Conservation (phyloP, 1,139 yeast species). For the Diutina scorzettiae region DNA sequence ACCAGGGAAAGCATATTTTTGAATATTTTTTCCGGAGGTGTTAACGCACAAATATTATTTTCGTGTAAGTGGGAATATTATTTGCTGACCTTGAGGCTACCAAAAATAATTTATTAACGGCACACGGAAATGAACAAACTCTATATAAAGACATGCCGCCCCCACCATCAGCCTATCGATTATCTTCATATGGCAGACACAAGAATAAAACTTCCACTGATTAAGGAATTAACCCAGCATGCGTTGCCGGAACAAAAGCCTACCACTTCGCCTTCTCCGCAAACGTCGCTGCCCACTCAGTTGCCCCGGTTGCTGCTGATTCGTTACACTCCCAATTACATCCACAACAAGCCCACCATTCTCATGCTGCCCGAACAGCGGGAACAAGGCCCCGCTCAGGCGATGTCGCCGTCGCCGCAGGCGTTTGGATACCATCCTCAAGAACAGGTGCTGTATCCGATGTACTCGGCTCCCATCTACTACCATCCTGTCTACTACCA, state of each 20-base stretch:
- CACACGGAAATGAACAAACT: too few relatives aligned
- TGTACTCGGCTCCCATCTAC: constrained; percentile 1
- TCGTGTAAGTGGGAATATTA: too few relatives aligned
- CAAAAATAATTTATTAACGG: too few relatives aligned
- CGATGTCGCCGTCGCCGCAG: neutral
- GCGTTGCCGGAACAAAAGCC: neutral
- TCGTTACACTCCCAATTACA: constrained; percentile 1
- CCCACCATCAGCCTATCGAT: too few relatives aligned
- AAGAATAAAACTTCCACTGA: constrained; percentile 3
- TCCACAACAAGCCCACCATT: neutral
- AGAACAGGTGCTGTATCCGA: neutral
- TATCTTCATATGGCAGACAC: too few relatives aligned
- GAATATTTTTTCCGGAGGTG: too few relatives aligned
- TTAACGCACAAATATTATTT: too few relatives aligned
- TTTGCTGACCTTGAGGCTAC: too few relatives aligned
- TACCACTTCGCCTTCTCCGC: neutral
- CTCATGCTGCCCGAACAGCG: neutral
- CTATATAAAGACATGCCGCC: too few relatives aligned
- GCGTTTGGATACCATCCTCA: neutral
- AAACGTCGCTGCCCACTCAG: constrained; percentile 6
- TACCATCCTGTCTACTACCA: constrained; percentile 6
- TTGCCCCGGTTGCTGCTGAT: constrained; percentile 1
- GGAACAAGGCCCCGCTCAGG: neutral
- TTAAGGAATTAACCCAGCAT: constrained; percentile 1
- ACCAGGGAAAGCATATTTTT: too few relatives aligned